Conservation (phyloP, 306 rosid species). For the Sesbania bispinosa region DNA sequence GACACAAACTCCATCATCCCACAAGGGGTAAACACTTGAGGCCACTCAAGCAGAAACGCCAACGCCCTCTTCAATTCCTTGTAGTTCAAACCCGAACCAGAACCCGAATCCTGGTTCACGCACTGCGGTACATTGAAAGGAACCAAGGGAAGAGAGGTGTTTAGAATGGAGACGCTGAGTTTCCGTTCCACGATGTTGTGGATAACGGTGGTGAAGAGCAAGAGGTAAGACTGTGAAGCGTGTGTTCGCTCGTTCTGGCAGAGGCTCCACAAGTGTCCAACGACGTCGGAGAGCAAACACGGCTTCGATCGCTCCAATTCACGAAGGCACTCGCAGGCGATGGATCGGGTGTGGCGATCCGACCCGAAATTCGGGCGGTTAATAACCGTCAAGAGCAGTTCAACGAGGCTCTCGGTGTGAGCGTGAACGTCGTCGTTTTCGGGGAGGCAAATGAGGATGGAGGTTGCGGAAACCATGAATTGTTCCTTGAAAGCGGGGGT, state of each 20-base stretch:
- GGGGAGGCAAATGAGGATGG: conserved; percentile 53
- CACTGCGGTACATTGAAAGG: conserved; percentile 68
- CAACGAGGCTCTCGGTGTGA: conserved; percentile 51
- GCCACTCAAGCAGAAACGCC: conserved; percentile 84
- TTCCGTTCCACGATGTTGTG: conserved; percentile 50
- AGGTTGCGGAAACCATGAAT: conserved; percentile 70
- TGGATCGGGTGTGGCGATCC: conserved; percentile 69
- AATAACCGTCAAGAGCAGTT: conserved; percentile 55
- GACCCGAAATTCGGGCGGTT: conserved; percentile 80
- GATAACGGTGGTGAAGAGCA: conserved; percentile 64
- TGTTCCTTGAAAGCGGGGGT: conserved; percentile 75
- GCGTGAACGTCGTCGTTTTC: conserved; percentile 14
- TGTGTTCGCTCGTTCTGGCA: conserved; percentile 95
- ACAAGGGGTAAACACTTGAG: conserved; percentile 78
- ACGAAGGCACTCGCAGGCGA: conserved; percentile 86
- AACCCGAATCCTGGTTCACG: conserved; percentile 3
- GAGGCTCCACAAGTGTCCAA: conserved; percentile 80
- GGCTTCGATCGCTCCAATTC: conserved; percentile 75
- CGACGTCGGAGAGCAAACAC: conserved; percentile 69
- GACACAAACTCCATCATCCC: conserved; percentile 85
- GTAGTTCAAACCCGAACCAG: conserved; percentile 41
- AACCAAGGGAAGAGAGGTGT: conserved; percentile 56
- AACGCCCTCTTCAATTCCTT: conserved; percentile 85
- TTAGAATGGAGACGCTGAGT: conserved; percentile 57
- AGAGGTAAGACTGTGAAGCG: conserved; percentile 72